Evolutionary conservation across 75 land plant species (phyloP), one percentile per base, ranked within the genome.

Genomic region (Isoetes taiwanensis): DNA sequence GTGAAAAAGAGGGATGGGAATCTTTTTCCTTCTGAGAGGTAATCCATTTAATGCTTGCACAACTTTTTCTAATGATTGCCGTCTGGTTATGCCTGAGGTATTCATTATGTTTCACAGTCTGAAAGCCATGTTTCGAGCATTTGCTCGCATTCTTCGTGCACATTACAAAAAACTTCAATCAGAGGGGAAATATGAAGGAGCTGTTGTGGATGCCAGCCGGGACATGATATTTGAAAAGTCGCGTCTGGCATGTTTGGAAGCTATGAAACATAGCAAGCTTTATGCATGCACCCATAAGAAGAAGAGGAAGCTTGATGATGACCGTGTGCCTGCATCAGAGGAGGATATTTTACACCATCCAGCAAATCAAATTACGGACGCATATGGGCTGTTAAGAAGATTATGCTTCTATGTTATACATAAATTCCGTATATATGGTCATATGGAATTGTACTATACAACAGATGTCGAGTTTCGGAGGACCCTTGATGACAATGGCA

Each of bases 21-120:
- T 23, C 50, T 46, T 46, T 46, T 46, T 46, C 50, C 50, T 8
- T 46, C 50, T 5, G 50, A 46, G 25, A 46, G 50, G 50, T 46
- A 46, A 6, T 6, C 8, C 8, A 6, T 46, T 14, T 14, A 14
- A 19, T 3, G 6, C 50, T 16, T 46, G 6, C 50, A 19, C 23
- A 23, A 6, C n/a, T 46, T 16, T 46, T 16, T 46, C 16, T 46
- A 14, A 6, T 46, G 6, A 46, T 23, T 4, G 21, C 16, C 50
- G 19, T 23, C 16, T 6, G 4, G 21, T 46, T 23, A 23, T 16
- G 4, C n/a, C 4, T 16, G 5, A 6, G 19, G 16, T 8, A 19
- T 4, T 46, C 16, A 37, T 37, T 14, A 37, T 37, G 39, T 14
- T 9, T 37, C 9, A 37, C 39, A 37, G 50, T 46, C n/a, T 46